Base-by-base conservation (phyloP, 83 land plant species). In the Picea engelmannii region DNA sequence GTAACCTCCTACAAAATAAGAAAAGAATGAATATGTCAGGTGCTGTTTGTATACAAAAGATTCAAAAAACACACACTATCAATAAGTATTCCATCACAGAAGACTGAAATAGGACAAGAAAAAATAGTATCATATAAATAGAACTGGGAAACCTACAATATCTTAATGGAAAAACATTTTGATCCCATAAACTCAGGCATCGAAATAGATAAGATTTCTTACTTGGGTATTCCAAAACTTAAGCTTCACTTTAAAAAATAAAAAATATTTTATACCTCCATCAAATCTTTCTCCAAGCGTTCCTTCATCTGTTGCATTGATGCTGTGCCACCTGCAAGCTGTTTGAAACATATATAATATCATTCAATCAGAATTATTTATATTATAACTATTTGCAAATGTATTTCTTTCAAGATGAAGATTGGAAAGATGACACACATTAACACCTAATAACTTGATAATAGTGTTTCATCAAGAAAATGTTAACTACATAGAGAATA, bases 271-370 rank as follows among this genome's bases (percentile, higher is more conserved):
- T 21, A 15, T 88, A 96, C 98, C 96, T 96, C 98, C 78, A 90
- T 83, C 76, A 96, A 82, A 21, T 96, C 98, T 81, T 96, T 96
- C 85, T 96, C 99, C 76, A 96, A 89, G 15, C 99, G 92, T 87
- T 96, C 99, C 81, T 96, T 96, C 83, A 94, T 79, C 83, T 96
- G 99, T 78, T 94, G 95, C 97, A 96, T 94, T 82, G 97, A 90
- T 58, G 99, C 92, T 68, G 99, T 94, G 38, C 99, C 99, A 81
- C 99, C 99, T 81, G 99, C 89, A 85, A 96, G 97, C 99, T 96
- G 87, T 77, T 82, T 58, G 65, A 65, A 38, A 27, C 52, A 82
- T 31, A 82, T 80, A 61, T 75, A 81, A 60, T 49, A 67, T 13
- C 25, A 23, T 78, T 78, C 13, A 42, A 71, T 71, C 55, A 71